phyloP scores from a whole-genome alignment of 306 rosid species.

The Lathyrus oleraceus region DNA sequence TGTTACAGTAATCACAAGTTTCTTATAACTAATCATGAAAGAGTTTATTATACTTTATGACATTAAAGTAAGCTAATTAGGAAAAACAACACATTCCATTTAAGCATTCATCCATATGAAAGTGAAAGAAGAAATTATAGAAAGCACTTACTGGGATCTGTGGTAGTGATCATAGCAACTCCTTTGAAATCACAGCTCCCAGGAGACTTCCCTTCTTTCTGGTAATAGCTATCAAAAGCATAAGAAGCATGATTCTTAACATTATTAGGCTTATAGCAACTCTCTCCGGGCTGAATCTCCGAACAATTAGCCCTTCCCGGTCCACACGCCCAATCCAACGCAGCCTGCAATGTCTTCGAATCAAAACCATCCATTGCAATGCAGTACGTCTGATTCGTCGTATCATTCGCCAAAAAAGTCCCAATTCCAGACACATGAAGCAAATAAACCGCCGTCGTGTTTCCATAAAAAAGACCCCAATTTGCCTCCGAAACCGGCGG shows the following conservation, averaged over 20 bases:
- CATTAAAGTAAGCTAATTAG: constrained; percentile 26
- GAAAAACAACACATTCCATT: not conserved
- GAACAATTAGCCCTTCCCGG: constrained; percentile 86
- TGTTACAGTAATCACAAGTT: not conserved
- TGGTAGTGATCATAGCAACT: constrained; percentile 88
- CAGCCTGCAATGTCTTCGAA: constrained; percentile 78
- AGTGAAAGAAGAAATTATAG: too few species aligned
- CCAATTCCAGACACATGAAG: constrained; percentile 92
- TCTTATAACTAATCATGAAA: constrained; percentile 1
- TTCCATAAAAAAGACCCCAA: constrained; percentile 89
- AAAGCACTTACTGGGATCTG: constrained; percentile 79
- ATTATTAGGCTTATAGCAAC: constrained; percentile 76
- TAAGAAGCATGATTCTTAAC: constrained; percentile 86
- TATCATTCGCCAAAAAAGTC: constrained; percentile 83
- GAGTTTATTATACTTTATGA: not conserved
- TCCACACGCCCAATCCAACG: constrained; percentile 97
- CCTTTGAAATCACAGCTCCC: constrained; percentile 97
- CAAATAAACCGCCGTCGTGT: constrained; percentile 70
- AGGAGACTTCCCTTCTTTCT: constrained; percentile 65
- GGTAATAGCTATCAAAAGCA: constrained; percentile 95
- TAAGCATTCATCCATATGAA: too few species aligned
- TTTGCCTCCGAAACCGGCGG: constrained; percentile 82
- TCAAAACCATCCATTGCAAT: constrained; percentile 86
- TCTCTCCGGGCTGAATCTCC: constrained; percentile 85
- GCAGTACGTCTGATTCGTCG: constrained; percentile 85